Percentiles rank a stretch among this genome's conserved stretches.
Conservation (phyloP, 306 rosid genomes). For the Glycyrrhiza uralensis region DNA sequence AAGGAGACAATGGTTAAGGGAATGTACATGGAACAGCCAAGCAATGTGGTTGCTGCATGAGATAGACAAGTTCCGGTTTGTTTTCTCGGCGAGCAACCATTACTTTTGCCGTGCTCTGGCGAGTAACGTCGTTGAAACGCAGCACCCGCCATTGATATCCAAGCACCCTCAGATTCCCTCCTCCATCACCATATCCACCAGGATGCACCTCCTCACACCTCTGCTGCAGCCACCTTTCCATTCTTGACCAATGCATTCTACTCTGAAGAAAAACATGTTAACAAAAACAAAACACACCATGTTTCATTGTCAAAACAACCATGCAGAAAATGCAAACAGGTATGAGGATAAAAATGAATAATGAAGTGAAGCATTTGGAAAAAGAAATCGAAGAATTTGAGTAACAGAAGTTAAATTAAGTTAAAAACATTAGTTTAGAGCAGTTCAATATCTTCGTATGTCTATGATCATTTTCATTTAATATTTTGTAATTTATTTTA, state of each 20-base stretch:
- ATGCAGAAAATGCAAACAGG: background rate
- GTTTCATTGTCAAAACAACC: background rate
- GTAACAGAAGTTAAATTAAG: background rate
- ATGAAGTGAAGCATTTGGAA: background rate
- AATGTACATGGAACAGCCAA: slow-evolving; percentile 87
- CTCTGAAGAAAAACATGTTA: slow-evolving; percentile 44
- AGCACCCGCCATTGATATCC: slow-evolving; percentile 95
- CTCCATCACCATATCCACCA: slow-evolving; percentile 23
- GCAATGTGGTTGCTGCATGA: slow-evolving; percentile 90
- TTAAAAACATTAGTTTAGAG: background rate
- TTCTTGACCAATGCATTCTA: slow-evolving; percentile 50
- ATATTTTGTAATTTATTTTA: background rate
- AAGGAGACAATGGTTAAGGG: slow-evolving; percentile 14
- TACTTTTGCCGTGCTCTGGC: slow-evolving; percentile 82
- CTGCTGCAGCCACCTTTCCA: slow-evolving; percentile 65
- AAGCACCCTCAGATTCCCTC: slow-evolving; percentile 53
- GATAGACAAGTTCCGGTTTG: slow-evolving; percentile 48
- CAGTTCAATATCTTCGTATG: background rate
- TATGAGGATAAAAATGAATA: background rate
- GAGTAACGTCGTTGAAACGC: slow-evolving; percentile 74
- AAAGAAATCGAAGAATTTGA: background rate
- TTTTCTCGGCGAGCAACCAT: slow-evolving; percentile 53
- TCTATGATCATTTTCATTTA: background rate
- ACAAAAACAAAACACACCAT: background rate
- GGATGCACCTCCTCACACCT: slow-evolving; percentile 56